Evolutionary conservation across 345 rosid species (phyloP).

Genomic region (Combretum micranthum): DNA sequence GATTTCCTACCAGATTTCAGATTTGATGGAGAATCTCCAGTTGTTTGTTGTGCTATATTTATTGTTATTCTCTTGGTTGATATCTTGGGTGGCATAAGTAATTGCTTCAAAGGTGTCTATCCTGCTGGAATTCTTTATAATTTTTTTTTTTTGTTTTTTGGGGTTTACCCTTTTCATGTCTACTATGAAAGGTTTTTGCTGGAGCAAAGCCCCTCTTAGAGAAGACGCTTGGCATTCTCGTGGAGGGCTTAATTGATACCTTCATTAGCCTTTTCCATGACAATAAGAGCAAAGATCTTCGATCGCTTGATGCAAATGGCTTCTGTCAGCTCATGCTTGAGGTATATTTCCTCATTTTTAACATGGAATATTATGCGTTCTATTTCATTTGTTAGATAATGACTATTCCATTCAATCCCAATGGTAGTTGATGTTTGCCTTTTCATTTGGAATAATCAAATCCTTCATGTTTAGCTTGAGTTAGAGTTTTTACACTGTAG

Average conservation of each 20-base stretch:
- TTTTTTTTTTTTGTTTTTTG: background rate
- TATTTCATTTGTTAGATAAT: background rate
- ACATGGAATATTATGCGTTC: background rate
- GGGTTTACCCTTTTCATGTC: background rate
- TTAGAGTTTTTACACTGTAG: no score
- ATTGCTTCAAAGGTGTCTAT: background rate
- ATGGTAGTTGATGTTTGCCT: background rate
- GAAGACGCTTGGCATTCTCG: slow-evolving; percentile 84
- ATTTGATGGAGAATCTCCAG: background rate
- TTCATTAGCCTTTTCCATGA: slow-evolving; percentile 77
- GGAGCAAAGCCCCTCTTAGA: slow-evolving; percentile 94
- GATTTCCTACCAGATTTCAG: background rate
- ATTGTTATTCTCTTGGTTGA: background rate
- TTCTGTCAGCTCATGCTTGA: slow-evolving; percentile 98
- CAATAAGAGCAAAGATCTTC: slow-evolving; percentile 52
- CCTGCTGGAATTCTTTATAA: background rate
- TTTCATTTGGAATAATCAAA: no score
- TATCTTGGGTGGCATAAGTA: background rate
- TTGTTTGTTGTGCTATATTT: background rate
- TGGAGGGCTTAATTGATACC: slow-evolving; percentile 93
- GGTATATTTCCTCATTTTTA: slow-evolving; percentile 31
- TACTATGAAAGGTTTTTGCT: slow-evolving; percentile 54
- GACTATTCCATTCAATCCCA: background rate
- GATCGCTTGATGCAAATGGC: slow-evolving; percentile 81
- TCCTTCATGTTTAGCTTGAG: no score